Evolutionary conservation across 139 green algal species (phyloP).

Genomic region (Chlorella vulgaris): DNA sequence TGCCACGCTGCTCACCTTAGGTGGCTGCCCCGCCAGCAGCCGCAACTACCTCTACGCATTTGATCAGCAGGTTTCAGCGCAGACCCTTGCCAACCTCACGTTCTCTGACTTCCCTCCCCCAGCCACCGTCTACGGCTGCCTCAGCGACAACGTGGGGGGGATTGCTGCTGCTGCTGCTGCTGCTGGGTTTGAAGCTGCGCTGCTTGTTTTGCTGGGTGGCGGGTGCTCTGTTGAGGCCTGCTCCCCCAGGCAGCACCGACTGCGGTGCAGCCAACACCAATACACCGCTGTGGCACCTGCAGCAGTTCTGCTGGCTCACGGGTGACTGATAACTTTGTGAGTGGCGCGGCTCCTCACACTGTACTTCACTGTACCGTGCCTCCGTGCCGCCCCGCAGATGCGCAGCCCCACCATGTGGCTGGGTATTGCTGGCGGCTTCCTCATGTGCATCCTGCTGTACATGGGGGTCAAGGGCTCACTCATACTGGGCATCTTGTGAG

Average conservation of each 20-base stretch:
- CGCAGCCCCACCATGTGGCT: constrained; percentile 71
- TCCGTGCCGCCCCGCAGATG: constrained; percentile 57
- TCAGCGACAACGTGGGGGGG: background rate
- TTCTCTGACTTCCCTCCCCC: background rate
- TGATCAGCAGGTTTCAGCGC: background rate
- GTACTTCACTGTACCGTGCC: too few species aligned
- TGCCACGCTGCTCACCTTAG: constrained; percentile 65
- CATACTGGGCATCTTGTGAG: constrained; percentile 72
- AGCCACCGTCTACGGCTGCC: constrained; percentile 39
- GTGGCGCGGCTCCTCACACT: too few species aligned
- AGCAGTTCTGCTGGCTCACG: too few species aligned
- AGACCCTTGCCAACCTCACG: background rate
- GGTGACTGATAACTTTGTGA: too few species aligned
- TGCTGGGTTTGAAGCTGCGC: background rate
- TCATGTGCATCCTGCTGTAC: constrained; percentile 71
- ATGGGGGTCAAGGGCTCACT: constrained; percentile 69
- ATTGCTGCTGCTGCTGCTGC: background rate
- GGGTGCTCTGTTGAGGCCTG: background rate
- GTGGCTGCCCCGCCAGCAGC: constrained; percentile 27
- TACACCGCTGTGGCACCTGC: too few species aligned
- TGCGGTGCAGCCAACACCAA: too few species aligned
- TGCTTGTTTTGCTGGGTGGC: too few species aligned
- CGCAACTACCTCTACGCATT: constrained; percentile 37
- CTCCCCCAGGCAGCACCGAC: too few species aligned
- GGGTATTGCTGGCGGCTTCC: constrained; percentile 69